phyloP scores from a whole-genome alignment of 306 rosid genomes.

The Castanea sativa region DNA sequence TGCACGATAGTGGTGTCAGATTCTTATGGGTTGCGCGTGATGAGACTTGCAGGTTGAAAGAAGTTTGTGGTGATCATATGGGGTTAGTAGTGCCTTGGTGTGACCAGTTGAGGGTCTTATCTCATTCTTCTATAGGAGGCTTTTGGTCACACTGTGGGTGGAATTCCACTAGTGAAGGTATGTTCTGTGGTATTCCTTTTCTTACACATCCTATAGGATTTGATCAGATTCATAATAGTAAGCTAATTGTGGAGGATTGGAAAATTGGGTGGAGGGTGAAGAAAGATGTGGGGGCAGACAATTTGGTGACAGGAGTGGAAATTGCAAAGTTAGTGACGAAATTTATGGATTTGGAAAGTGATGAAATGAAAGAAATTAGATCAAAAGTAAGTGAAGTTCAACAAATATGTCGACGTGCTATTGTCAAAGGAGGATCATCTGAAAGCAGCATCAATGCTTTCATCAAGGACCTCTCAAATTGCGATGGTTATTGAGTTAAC shows the following conservation, averaged over 20 bases:
- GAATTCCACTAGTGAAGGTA: neutral
- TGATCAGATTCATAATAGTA: neutral
- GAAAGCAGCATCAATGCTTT: no score
- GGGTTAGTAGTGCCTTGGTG: neutral
- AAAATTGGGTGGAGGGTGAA: slow-evolving; percentile 1
- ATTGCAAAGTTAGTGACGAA: neutral
- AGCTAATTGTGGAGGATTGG: neutral
- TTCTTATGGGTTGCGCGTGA: neutral
- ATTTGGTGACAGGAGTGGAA: neutral
- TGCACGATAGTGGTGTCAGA: neutral
- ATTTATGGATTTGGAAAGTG: neutral
- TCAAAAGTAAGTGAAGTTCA: neutral
- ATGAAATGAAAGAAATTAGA: neutral
- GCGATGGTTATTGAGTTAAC: no score
- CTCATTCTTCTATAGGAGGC: neutral
- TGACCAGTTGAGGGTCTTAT: neutral
- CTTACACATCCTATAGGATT: neutral
- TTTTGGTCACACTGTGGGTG: slow-evolving; percentile 5
- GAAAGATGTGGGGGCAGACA: neutral
- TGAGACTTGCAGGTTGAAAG: neutral
- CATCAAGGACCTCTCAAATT: no score
- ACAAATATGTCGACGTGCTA: neutral
- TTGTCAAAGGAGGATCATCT: neutral
- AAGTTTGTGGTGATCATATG: neutral
- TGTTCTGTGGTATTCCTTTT: neutral